A percentile compares a stretch with the other conserved stretches of the same genome.
phyloP scores from a whole-genome alignment of 2,329 filamentous ascomycete species.

The Phaeosphaeria sp. region DNA sequence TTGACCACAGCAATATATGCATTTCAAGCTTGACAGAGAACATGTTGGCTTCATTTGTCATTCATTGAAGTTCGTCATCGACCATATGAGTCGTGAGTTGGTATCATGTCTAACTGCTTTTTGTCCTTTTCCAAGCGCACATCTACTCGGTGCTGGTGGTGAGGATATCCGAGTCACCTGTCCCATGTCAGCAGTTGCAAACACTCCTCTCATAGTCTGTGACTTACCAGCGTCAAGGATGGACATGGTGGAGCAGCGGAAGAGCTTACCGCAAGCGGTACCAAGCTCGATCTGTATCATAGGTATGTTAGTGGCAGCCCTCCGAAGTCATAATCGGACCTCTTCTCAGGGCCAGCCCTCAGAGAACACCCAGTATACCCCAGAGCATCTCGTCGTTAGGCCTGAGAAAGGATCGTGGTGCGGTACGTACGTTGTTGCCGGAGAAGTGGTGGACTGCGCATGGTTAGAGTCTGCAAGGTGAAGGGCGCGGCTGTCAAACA shows the following conservation, averaged over 20 bases:
- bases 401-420: slow-evolving; percentile 40
- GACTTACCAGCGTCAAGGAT: slow-evolving; percentile 83
- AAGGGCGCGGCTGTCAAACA: not conserved
- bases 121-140: slow-evolving; percentile 8
- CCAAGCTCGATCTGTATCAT: slow-evolving; percentile 88
- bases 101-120: slow-evolving; percentile 33
- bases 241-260: slow-evolving; percentile 96
- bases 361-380: slow-evolving; percentile 36
- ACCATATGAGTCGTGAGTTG: slow-evolving; percentile 24
- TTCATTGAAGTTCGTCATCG: slow-evolving; percentile 37
- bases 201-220: not conserved
- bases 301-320: slow-evolving; percentile 72
- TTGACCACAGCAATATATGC: not conserved
- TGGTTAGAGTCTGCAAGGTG: not conserved
- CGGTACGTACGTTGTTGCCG: slow-evolving; percentile 93
- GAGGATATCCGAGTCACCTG: slow-evolving; percentile 88
- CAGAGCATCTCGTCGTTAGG: slow-evolving; percentile 46
- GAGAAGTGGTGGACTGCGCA: slow-evolving; percentile 89
- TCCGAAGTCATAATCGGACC: slow-evolving; percentile 85
- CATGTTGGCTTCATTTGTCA: slow-evolving; percentile 29
- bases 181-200: slow-evolving; percentile 16
- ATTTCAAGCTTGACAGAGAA: slow-evolving; percentile 6
- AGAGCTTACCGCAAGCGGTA: slow-evolving; percentile 98
- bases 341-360: slow-evolving; percentile 84
- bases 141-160: slow-evolving; percentile 65